Percentiles rank a stretch among this genome's conserved stretches.
Evolutionary conservation across 139 green algal species (phyloP).

Genomic region (Micromonas commoda): DNA sequence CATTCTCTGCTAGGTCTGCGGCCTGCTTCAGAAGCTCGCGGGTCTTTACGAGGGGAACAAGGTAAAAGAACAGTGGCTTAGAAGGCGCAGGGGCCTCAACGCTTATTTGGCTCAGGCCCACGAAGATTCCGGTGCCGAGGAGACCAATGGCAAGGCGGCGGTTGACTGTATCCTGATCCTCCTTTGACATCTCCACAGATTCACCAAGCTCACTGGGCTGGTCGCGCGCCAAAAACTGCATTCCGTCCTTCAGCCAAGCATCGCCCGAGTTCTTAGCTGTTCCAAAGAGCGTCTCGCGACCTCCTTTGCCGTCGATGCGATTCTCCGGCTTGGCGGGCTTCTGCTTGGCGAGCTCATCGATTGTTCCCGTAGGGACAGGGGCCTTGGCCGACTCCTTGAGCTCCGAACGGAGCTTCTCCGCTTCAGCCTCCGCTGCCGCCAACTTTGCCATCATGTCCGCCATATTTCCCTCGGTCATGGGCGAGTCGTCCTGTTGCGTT

Average conservation of each 20-base stretch:
- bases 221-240: slow-evolving; percentile 1
- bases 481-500: background rate
- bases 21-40: slow-evolving; percentile 5
- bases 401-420: background rate
- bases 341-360: background rate
- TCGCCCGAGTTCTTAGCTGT: background rate
- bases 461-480: background rate
- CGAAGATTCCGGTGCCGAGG: background rate
- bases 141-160: slow-evolving; percentile 19
- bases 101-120: background rate
- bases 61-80: slow-evolving; percentile 33
- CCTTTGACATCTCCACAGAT: background rate
- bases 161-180: slow-evolving; percentile 11
- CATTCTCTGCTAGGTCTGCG: slow-evolving; percentile 4
- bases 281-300: slow-evolving; percentile 7
- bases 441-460: slow-evolving; percentile 13
- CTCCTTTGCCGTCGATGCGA: slow-evolving; percentile 3
- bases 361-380: background rate
- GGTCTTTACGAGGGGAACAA: slow-evolving; percentile 16
- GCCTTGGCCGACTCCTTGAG: background rate
- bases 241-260: background rate
- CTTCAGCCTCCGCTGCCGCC: background rate
- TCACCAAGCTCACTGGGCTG: background rate
- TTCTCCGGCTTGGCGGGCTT: background rate
- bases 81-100: slow-evolving; percentile 8